Evolutionary conservation across 495 filamentous ascomycete genomes (phyloP), one percentile per base, ranked within the genome.

Genomic region (Penicillium salamii): DNA sequence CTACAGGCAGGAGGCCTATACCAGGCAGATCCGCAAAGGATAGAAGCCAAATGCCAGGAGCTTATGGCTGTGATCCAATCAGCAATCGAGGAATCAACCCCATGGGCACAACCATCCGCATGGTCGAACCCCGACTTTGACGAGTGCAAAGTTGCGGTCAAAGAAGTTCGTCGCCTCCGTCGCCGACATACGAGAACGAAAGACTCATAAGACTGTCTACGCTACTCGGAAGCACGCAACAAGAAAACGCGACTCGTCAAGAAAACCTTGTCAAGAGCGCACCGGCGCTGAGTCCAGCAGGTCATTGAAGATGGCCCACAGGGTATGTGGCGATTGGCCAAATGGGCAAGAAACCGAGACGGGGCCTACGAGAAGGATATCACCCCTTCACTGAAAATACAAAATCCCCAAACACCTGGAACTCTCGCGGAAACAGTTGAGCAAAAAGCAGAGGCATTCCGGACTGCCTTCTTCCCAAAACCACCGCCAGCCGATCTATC

Each of bases 401-500:
- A 1, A 1, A 28, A 28, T 9, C 4, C 9, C 9, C 4, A 28
- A 4, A 9, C 4, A 4, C 4, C 4, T 9, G 9, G 9, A 4
- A 3, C 14, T 5, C 7, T 35, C 17, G 46, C 41, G 3, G 53
- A 54, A 12, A 51, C 52, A 0, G 18, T 17, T 1, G 19, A 34
- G 18, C 35, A 54, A 23, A 68, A 68, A 32, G 54, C 42, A 1
- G 29, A 57, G 5, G 33, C 43, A 3, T 47, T 65, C 8, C 54
- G 29, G 1, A 19, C 49, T 5, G 50, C 34, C 28, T 65, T 69
- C 58, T 70, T 68, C 29, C 58, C 56, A 2, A 28, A 36, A 17
- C 52, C 49, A 3, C 50, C 51, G 1, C 1, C 14, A 15, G 58
- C 57, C 5, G 54, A 69, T 42, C 61, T 69, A 5, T 47, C 39